A percentile compares a stretch with the other conserved stretches of the same genome.
phyloP scores from a whole-genome alignment of 1,284 basidiomycete genomes.

The Tetrapyrgos nigripes region DNA sequence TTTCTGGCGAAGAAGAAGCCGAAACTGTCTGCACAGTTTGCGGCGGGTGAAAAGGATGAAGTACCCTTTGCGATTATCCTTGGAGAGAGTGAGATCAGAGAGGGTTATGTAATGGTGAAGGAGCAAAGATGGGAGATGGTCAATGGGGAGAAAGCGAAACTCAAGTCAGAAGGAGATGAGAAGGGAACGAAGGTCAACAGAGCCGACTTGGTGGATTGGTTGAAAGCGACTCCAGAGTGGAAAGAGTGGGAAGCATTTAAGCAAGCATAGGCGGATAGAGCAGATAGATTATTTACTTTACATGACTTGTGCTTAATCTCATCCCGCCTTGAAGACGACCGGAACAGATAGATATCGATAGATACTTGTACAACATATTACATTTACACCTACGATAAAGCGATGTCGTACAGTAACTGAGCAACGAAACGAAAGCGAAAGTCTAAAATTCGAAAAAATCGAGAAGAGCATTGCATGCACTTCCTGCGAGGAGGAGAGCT shows the following conservation, averaged over 20 bases:
- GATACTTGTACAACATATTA: not conserved
- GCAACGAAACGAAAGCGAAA: not conserved
- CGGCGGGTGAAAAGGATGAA: constrained; percentile 90
- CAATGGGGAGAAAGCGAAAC: constrained; percentile 76
- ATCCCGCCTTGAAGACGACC: not conserved
- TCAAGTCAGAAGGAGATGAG: constrained; percentile 55
- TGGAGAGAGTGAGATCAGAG: constrained; percentile 85
- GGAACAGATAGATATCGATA: not conserved
- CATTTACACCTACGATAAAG: not conserved
- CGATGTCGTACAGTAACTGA: not conserved
- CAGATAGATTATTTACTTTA: not conserved
- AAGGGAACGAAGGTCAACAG: constrained; percentile 76
- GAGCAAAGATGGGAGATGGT: constrained; percentile 87
- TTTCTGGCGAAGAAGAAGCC: constrained; percentile 95
- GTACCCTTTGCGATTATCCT: constrained; percentile 93
- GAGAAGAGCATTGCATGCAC: not conserved
- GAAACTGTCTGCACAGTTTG: constrained; percentile 88
- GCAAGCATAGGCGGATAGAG: not conserved
- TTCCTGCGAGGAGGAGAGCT: constrained; percentile 17
- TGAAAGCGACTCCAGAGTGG: constrained; percentile 57
- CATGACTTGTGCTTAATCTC: not conserved
- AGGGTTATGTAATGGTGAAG: constrained; percentile 90
- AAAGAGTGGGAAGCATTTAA: constrained; percentile 46
- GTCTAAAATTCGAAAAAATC: not conserved
- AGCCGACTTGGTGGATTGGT: constrained; percentile 73